phyloP scores from a whole-genome alignment of 2,329 filamentous ascomycete genomes.

The Pseudogymnoascus sp. region DNA sequence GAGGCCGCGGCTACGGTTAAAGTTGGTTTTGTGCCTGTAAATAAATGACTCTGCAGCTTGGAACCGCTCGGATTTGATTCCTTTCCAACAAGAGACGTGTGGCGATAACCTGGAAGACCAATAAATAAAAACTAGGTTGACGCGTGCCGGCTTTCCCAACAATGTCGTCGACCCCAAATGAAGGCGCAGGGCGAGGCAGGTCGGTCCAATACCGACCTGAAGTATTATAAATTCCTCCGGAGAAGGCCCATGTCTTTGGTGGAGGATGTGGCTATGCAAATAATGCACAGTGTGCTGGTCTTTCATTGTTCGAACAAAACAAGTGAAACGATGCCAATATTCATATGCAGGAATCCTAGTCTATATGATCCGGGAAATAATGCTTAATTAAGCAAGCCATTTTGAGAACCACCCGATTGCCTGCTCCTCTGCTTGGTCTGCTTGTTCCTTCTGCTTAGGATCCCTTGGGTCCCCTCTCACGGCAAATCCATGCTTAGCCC shows the following conservation, averaged over 20 bases:
- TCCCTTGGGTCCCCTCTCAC: conserved; percentile 28
- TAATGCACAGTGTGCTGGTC: neutral
- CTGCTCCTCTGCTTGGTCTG: conserved; percentile 30
- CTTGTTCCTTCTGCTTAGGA: conserved; percentile 23
- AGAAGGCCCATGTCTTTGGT: neutral
- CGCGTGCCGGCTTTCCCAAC: neutral
- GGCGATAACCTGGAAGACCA: neutral
- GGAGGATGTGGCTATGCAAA: neutral
- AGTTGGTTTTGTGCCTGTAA: neutral
- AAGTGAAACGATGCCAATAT: neutral
- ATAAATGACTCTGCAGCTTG: neutral
- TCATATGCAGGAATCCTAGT: neutral
- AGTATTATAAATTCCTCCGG: neutral
- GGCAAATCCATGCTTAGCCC: conserved; percentile 33
- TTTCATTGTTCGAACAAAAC: neutral
- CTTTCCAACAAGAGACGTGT: neutral
- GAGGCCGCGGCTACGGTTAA: neutral
- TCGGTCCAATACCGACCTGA: neutral
- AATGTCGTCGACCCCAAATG: neutral
- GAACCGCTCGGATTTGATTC: neutral
- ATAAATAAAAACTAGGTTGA: neutral
- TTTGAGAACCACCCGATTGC: conserved; percentile 29
- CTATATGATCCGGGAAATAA: neutral
- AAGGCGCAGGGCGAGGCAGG: neutral
- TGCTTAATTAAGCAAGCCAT: neutral